Percentiles rank a stretch among this genome's conserved stretches.
Evolutionary conservation across 1,284 basidiomycete species (phyloP).

Genomic region (Kwoniella shivajii): DNA sequence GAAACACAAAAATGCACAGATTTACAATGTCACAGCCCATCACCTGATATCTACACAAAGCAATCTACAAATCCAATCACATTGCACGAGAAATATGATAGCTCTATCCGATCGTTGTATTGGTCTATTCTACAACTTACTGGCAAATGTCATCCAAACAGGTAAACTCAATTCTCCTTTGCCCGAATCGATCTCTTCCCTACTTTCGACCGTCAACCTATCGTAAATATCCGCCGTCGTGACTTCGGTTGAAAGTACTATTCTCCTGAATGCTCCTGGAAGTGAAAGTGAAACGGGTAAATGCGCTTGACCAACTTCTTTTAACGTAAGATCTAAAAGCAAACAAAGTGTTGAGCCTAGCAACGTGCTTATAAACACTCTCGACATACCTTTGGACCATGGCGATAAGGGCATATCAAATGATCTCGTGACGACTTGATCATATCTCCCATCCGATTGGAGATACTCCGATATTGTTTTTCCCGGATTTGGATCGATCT

Average conservation of each 20-base stretch:
- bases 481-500: neutral
- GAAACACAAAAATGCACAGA: too few species aligned
- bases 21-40: too few species aligned
- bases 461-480: neutral
- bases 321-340: neutral
- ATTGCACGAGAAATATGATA: too few species aligned
- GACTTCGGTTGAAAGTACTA: neutral
- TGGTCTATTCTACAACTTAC: neutral
- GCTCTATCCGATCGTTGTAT: too few species aligned
- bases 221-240: neutral
- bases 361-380: neutral
- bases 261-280: neutral
- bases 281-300: neutral
- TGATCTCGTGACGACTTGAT: neutral
- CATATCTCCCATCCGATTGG: neutral
- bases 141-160: neutral
- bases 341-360: neutral
- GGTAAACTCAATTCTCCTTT: slow-evolving; percentile 1
- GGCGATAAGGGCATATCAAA: slow-evolving; percentile 1
- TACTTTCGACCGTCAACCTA: neutral
- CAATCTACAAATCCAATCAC: too few species aligned
- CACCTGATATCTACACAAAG: too few species aligned
- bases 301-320: neutral
- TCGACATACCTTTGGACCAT: slow-evolving; percentile 4
- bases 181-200: too few species aligned